phyloP scores from a whole-genome alignment of 805 yeast species.

The Cyberlindnera samutprakarnensis region DNA sequence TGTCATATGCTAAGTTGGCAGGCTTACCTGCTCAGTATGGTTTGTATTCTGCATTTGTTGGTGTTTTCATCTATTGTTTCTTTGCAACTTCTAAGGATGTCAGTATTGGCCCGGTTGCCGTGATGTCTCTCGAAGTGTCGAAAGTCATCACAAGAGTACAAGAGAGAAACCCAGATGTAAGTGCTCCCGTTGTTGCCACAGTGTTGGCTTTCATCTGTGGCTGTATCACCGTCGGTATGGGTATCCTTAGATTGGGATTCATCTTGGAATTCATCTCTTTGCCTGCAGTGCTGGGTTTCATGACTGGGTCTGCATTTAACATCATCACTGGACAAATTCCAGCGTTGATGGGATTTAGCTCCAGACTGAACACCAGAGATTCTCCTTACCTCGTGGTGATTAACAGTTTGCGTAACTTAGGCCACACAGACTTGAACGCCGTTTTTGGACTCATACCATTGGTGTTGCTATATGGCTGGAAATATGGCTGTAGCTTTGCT shows the following conservation, averaged over 20 bases:
- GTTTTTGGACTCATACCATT: conserved; percentile 81
- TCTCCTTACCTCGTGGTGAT: conserved; percentile 67
- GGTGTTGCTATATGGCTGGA: conserved; percentile 66
- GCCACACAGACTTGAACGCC: conserved; percentile 66
- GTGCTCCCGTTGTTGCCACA: conserved; percentile 74
- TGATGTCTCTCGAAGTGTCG: conserved; percentile 82
- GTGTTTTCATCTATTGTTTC: conserved; percentile 80
- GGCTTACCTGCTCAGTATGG: conserved; percentile 79
- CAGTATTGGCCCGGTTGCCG: conserved; percentile 95
- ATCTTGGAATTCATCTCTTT: conserved; percentile 81
- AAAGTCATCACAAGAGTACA: conserved; percentile 66
- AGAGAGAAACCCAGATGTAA: conserved; percentile 36
- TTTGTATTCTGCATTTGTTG: conserved; percentile 84
- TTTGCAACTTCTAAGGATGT: conserved; percentile 96
- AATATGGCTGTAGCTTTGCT: conserved; percentile 50
- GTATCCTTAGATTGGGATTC: conserved; percentile 79
- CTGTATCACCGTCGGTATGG: conserved; percentile 74
- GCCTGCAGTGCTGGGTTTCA: conserved; percentile 91
- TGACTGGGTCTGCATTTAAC: conserved; percentile 88
- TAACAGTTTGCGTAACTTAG: conserved; percentile 63
- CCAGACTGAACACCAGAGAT: conserved; percentile 60
- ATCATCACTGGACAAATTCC: conserved; percentile 86
- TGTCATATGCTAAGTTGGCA: conserved; percentile 91
- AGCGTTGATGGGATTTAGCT: conserved; percentile 68
- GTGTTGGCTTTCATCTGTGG: conserved; percentile 78